Percentiles rank a stretch among this genome's conserved stretches.
Conservation (phyloP, 345 rosid species). For the Boechera divaricarpa region DNA sequence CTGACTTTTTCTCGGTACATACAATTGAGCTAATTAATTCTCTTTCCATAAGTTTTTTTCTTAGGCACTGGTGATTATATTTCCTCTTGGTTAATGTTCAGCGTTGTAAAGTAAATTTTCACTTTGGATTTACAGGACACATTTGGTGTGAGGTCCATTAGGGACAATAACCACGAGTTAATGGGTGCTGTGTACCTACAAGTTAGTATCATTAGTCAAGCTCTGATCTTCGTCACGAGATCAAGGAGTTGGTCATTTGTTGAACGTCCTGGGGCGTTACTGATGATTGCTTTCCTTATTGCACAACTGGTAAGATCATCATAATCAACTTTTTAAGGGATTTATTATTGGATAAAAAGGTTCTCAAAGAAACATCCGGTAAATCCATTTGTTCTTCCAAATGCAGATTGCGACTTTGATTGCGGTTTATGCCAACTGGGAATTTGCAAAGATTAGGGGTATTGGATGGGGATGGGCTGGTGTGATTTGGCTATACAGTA, state of each 20-base stretch:
- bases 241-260: slow-evolving; percentile 89
- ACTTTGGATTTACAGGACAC: slow-evolving; percentile 57
- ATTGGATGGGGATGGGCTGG: slow-evolving; percentile 99
- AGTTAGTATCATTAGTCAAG: slow-evolving; percentile 97
- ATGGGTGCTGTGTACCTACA: slow-evolving; percentile 90
- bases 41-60: background rate
- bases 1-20: slow-evolving; percentile 75
- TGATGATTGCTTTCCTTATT: slow-evolving; percentile 65
- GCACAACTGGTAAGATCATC: slow-evolving; percentile 81
- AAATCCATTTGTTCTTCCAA: background rate
- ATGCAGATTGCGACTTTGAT: slow-evolving; percentile 79
- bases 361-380: background rate
- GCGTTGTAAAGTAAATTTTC: background rate
- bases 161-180: slow-evolving; percentile 51
- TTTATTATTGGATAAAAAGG: background rate
- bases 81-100: background rate
- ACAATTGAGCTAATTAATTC: background rate
- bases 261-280: slow-evolving; percentile 84
- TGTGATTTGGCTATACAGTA: slow-evolving; percentile 81
- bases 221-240: slow-evolving; percentile 87
- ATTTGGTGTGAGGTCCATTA: slow-evolving; percentile 65
- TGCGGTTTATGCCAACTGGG: slow-evolving; percentile 91
- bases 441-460: slow-evolving; percentile 75
- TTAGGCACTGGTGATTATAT: background rate
- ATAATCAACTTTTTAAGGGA: background rate